phyloP scores from a whole-genome alignment of 176 grass and related monocot species.

The Bothriochloa decipiens region DNA sequence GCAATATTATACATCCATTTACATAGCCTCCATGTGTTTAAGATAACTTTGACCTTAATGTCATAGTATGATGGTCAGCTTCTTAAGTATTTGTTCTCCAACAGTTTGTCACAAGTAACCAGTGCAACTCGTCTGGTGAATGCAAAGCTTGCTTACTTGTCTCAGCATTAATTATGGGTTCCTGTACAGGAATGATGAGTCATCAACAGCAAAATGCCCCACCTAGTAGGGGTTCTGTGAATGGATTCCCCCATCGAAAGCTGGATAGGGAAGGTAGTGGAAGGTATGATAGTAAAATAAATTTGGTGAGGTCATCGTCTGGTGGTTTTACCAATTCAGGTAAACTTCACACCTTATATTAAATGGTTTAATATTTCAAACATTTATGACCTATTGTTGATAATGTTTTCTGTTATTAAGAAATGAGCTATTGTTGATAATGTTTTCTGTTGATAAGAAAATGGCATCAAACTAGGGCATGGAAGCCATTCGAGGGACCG shows the following conservation, averaged over 20 bases:
- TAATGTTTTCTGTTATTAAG: constrained; percentile 41
- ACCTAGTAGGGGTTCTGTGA: constrained; percentile 46
- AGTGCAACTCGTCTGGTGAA: not conserved
- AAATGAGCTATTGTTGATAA: constrained; percentile 50
- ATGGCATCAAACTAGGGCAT: constrained; percentile 63
- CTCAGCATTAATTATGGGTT: constrained; percentile 1
- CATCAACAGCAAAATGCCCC: constrained; percentile 62
- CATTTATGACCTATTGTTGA: constrained; percentile 37
- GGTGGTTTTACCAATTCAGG: constrained; percentile 44
- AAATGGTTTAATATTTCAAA: not conserved
- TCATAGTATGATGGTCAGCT: not conserved
- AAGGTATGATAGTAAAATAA: constrained; percentile 56
- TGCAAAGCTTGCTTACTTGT: not conserved
- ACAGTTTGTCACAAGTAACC: not conserved
- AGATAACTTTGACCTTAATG: not conserved
- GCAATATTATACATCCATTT: not conserved
- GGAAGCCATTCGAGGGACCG: constrained; percentile 66
- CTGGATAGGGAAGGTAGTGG: constrained; percentile 66
- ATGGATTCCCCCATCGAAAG: constrained; percentile 63
- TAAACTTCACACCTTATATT: constrained; percentile 40
- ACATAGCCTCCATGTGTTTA: not conserved
- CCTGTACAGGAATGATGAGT: constrained; percentile 65
- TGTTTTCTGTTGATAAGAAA: constrained; percentile 52
- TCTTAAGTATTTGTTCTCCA: not conserved
- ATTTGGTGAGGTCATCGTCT: constrained; percentile 51